Base-by-base conservation (phyloP, 495 filamentous ascomycete species). In the Pyrenula massariospora region DNA sequence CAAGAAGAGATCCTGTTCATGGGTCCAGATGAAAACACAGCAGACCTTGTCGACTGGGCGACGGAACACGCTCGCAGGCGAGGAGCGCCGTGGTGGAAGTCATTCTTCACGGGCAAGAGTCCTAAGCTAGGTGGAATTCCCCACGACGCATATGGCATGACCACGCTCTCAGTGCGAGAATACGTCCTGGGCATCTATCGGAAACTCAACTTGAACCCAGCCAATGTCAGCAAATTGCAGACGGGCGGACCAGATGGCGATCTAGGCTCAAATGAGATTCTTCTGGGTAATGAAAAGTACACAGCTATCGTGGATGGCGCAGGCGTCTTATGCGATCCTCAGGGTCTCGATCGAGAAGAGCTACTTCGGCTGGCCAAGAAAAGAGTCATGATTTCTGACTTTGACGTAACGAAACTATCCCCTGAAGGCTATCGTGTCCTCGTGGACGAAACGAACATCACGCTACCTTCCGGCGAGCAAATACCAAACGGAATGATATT, bases 51-150 rank as follows among this genome's bases (percentile, higher is more conserved):
- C 36, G 85, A 97, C 70, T 98, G 93, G 93, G 93, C 93, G 24
- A 98, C 93, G 2, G 88, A 91, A 68, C 93, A 98, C 68, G 94
- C 93, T 57, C 81, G 88, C 36, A 76, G 73, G 60, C 83, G 93
- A 59, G 91, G 91, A 54, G 94, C 94, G 22, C 88, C 89, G 22
- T 97, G 92, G 91, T 98, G 93, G 93, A 98, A 97, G 75, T 97
- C 94, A 0, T 98, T 98, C 82, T 97, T 98, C 77, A 98, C 93
- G 1, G 93, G 93, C 64, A 97, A 97, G 78, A 94, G 88, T 62
- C 93, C 93, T 22, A 92, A 85, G 70, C 77, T 98, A 48, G 93
- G 93, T 52, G 93, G 93, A 65, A 98, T 98, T 58, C 93, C 93
- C 2, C 93, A 98, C 68, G 93, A 98, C 63, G 70, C 74, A 12